These are phyloP conservation scores for Aspergillus felis DNA, from an alignment of 2,329 filamentous ascomycete species.

Conservation along the genomic window DNA sequence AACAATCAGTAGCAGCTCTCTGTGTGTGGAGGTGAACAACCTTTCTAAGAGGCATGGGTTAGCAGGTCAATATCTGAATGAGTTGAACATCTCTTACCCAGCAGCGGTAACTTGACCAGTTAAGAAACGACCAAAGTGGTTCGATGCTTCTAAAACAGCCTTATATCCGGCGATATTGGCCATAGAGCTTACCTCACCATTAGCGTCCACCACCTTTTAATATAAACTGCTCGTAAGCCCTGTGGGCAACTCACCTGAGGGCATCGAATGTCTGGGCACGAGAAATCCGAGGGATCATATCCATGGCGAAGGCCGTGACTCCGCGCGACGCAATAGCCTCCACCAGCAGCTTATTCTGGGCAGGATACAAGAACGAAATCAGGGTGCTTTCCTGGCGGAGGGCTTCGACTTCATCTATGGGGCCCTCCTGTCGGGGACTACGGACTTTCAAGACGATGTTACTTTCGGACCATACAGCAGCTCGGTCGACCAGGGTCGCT, in stretches of 20 bases:
- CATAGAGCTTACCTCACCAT: conserved; percentile 63
- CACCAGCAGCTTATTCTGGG: conserved; percentile 72
- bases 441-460: conserved; percentile 84
- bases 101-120: conserved; percentile 89
- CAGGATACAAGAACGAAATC: conserved; percentile 78
- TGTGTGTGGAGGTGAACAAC: conserved; percentile 5
- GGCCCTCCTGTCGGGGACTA: conserved; percentile 58
- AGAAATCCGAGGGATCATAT: conserved; percentile 86
- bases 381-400: conserved; percentile 69
- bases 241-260: conserved; percentile 44
- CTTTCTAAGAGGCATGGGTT: conserved; percentile 23
- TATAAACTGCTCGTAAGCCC: background rate
- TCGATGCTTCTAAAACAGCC: conserved; percentile 83
- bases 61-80: conserved; percentile 15
- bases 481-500: conserved; percentile 67
- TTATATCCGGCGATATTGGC: conserved; percentile 94
- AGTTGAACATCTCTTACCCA: conserved; percentile 46
- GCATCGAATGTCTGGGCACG: conserved; percentile 86
- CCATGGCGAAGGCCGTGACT: conserved; percentile 82
- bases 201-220: background rate
- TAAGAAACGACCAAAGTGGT: conserved; percentile 81
- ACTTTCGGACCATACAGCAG: conserved; percentile 67
- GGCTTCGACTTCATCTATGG: conserved; percentile 62
- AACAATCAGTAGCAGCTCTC: conserved; percentile 1
- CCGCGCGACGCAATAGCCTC: conserved; percentile 67